Conservation (phyloP, 495 filamentous ascomycete species). For the Aspergillus funiculosus region DNA sequence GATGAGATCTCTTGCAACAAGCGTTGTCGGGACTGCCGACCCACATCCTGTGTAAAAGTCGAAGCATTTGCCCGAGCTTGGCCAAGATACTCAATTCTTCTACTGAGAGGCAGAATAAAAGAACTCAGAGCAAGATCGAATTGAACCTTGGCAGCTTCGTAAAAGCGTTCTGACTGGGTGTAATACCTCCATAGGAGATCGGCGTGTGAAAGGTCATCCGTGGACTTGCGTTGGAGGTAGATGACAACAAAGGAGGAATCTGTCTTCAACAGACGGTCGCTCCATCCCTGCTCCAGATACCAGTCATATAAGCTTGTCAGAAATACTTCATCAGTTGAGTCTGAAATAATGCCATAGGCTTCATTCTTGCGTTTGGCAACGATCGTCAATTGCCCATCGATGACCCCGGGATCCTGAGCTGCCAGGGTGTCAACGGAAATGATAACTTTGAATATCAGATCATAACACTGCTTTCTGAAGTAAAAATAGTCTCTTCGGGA, state of each 20-base stretch:
- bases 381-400: slow-evolving; percentile 72
- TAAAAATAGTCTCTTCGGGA: slow-evolving; percentile 58
- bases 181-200: slow-evolving; percentile 93
- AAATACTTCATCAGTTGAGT: slow-evolving; percentile 84
- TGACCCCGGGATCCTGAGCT: slow-evolving; percentile 55
- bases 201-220: slow-evolving; percentile 63
- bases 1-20: slow-evolving; percentile 77
- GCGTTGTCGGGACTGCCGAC: slow-evolving; percentile 67
- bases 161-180: slow-evolving; percentile 68
- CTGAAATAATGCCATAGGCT: slow-evolving; percentile 80
- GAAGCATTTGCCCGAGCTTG: slow-evolving; percentile 82
- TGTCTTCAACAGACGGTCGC: slow-evolving; percentile 74
- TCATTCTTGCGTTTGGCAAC: slow-evolving; percentile 74
- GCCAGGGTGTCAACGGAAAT: slow-evolving; percentile 66
- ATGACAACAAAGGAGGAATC: slow-evolving; percentile 76
- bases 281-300: slow-evolving; percentile 80
- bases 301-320: slow-evolving; percentile 93
- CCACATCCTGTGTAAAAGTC: slow-evolving; percentile 62
- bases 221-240: slow-evolving; percentile 73
- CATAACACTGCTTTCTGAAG: slow-evolving; percentile 72
- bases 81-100: slow-evolving; percentile 82
- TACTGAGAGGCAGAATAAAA: slow-evolving; percentile 66
- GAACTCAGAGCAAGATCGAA: slow-evolving; percentile 73
- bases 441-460: slow-evolving; percentile 72
- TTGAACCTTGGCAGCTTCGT: slow-evolving; percentile 81